Base-by-base conservation (phyloP, 352 stramenopile species). In the Globisporangium rhizosaccharum region DNA sequence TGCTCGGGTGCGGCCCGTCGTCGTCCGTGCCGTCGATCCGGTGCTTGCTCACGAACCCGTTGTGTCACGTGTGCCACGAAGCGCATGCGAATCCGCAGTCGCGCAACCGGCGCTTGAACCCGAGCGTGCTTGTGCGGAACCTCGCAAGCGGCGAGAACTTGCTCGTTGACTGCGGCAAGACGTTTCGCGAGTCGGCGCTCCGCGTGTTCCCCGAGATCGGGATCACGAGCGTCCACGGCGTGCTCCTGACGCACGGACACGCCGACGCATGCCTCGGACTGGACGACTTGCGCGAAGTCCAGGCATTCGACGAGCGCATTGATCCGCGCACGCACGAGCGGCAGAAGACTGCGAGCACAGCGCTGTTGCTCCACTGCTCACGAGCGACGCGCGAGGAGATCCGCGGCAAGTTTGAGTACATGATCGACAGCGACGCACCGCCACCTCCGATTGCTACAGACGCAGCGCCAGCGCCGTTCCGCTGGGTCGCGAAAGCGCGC, bases 101-200 rank as follows among this genome's bases (percentile, higher is more conserved):
- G 20, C 86, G 78, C 54, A 94, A 94, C 63, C 83, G 82, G 37
- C 83, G 85, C 23, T 59, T 88, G 39, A 94, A 93, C 51, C 85
- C 85, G 48, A 90, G 79, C 62, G 59, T 94, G 54, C 75, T 94
- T 36, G 73, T 94, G 41, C 82, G 79, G 30, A 73, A 85, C 64
- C 53, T 75, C 14, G 59, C 53, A 10, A 57, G 23, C 3, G 52
- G 71, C 53, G 60, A 57, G 20, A 89, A 91, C 57, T 71, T 95
- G 20, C 79, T 94, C 48, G 80, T 96, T 39, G 87, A 96, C 67
- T 92, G 81, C 63, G 87, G 87, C 57, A 96, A 96, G 61, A 96
- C 87, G 20, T 96, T 96, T 63, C 79, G 84, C n/a, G 79, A 94
- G 56, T 64, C 76, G 9, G 73, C 85, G 45, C 67, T 94, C 46